These are phyloP conservation scores for Zygosaccharomyces pseudobailii DNA, from an alignment of 1,139 yeast species.

Conservation along the genomic window DNA sequence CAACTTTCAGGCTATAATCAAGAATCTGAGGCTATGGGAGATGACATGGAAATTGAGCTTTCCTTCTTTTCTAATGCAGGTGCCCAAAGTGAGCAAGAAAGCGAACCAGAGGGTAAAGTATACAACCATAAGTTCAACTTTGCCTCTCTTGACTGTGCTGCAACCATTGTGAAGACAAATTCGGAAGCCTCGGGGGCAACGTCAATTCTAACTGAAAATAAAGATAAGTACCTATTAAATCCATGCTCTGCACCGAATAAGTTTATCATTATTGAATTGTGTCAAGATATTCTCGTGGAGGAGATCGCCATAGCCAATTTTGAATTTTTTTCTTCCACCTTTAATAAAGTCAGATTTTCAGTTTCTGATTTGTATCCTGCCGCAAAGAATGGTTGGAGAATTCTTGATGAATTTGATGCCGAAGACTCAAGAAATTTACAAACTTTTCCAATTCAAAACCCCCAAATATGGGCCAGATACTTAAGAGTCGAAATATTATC, in stretches of 20 bases:
- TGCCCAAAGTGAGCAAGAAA: conserved; percentile 23
- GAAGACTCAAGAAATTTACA: conserved; percentile 70
- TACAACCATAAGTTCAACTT: conserved; percentile 79
- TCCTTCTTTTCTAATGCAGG: conserved; percentile 36
- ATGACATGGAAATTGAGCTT: conserved; percentile 46
- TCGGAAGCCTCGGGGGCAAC: conserved; percentile 77
- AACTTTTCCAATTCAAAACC: conserved; percentile 63
- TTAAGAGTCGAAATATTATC: conserved; percentile 66
- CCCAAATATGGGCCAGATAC: conserved; percentile 86
- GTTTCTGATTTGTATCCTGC: conserved; percentile 79
- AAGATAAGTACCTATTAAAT: conserved; percentile 78
- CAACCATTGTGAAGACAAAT: conserved; percentile 80
- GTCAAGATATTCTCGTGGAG: conserved; percentile 85
- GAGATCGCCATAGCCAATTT: conserved; percentile 75
- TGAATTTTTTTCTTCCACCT: conserved; percentile 88
- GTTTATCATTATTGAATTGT: conserved; percentile 75
- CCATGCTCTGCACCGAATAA: conserved; percentile 68
- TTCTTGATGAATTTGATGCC: conserved; percentile 72
- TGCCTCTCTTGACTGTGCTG: conserved; percentile 93
- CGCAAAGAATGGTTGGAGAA: conserved; percentile 56
- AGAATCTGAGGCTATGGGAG: conserved; percentile 40
- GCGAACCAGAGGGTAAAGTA: conserved; percentile 49
- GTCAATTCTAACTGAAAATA: conserved; percentile 72
- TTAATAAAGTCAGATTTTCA: conserved; percentile 58
- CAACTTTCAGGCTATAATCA: conserved; percentile 12